Percentiles rank a stretch among this genome's conserved stretches.
phyloP scores from a whole-genome alignment of 2,329 filamentous ascomycete species.

The Aspergillus caelatus region DNA sequence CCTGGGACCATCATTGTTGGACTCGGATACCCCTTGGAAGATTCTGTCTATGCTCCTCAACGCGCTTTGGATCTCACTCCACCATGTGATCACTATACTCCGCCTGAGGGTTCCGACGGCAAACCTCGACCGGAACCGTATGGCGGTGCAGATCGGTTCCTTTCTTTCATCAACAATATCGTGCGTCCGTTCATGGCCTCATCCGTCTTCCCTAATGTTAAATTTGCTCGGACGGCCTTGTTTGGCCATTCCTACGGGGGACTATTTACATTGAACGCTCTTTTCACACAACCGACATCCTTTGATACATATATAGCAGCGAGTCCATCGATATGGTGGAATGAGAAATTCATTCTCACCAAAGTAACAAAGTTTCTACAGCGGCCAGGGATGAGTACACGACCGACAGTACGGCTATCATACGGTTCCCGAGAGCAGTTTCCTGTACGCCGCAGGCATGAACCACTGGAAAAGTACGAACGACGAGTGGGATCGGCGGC shows the following conservation, averaged over 20 bases:
- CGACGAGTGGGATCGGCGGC: conserved; percentile 20
- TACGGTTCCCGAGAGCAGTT: conserved; percentile 40
- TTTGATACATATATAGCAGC: conserved; percentile 52
- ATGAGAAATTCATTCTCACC: conserved; percentile 44
- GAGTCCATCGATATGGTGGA: conserved; percentile 55
- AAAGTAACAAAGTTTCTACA: conserved; percentile 33
- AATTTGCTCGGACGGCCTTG: conserved; percentile 45
- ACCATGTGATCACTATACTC: conserved; percentile 21
- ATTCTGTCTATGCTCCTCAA: conserved; percentile 24
- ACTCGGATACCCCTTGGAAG: conserved; percentile 27
- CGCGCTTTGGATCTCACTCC: conserved; percentile 26
- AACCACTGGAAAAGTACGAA: conserved; percentile 35
- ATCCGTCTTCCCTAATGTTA: conserved; percentile 33
- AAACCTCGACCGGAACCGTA: conserved; percentile 21
- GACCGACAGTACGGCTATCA: conserved; percentile 34
- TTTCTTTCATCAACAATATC: conserved; percentile 47
- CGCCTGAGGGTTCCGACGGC: conserved; percentile 30
- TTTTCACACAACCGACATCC: conserved; percentile 44
- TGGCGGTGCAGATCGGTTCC: conserved; percentile 51
- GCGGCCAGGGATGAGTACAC: conserved; percentile 5
- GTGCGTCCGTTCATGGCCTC: conserved; percentile 34
- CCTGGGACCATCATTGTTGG: conserved; percentile 28
- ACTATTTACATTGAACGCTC: conserved; percentile 50
- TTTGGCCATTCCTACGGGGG: conserved; percentile 57
- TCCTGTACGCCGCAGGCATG: conserved; percentile 28